Base-by-base conservation (phyloP, 257 asterid genomes). In the Petunia secreta region DNA sequence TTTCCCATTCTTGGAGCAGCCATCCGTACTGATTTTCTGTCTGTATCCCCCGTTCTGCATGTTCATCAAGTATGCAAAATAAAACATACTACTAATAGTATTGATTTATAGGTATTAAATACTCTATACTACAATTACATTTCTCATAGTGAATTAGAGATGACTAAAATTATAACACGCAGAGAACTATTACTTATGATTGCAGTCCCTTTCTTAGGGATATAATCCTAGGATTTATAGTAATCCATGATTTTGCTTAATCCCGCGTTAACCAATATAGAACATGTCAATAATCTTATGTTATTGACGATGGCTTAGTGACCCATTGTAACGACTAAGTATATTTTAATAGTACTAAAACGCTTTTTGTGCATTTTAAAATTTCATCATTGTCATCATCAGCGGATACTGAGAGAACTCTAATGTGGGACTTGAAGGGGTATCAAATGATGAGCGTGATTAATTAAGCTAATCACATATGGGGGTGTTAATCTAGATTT, bases 1-100 rank as follows among this genome's bases (percentile, higher is more conserved):
- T 93, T 91, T 25, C 98, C 98, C 92, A 94, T 90, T 55, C 75
- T 89, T 7, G 98, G 97, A 76, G 95, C 98, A 1, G 94, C 43
- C 55, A 85, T 92, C 71, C 68, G 83, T 58, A 3, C 82, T 75
- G 82, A 91, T 78, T 78, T 83, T 83, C 85, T 89, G 16, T 78
- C 71, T 5, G 81, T 83, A 9, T 85, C 95, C 8, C 82, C 86
- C 37, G 77, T 79, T 84, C 98, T 93, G 80, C 73, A 60, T 8
- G 46, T 55, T 25, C 3, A 71, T 16, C 16, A 25, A 13, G 25
- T 41, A 9, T 63, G 36, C 16, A 63, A 79, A 68, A 0, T 14
- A 77, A 63, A 0, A 4, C 5, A 57, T 63, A 5, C 4, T n/a
- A 13, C 8, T 25, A 63, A 10, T 40, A 6, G 10, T 58, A 54